phyloP scores from a whole-genome alignment of 2,329 filamentous ascomycete species.

The Bimuria novae-zelandiae region DNA sequence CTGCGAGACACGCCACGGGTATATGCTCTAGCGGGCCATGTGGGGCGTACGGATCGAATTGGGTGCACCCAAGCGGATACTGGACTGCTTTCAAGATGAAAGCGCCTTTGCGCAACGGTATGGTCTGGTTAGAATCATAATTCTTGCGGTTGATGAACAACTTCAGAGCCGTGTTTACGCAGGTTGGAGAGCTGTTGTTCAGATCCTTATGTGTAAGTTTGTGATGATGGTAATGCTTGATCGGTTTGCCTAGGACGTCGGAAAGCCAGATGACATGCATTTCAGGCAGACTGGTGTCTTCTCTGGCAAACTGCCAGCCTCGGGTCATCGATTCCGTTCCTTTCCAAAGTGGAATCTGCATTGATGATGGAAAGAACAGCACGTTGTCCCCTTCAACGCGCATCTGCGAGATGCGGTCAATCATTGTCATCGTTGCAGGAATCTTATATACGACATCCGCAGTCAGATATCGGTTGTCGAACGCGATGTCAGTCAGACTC shows the following conservation, averaged over 20 bases:
- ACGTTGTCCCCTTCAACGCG: not conserved
- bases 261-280: constrained; percentile 3
- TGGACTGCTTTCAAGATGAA: constrained; percentile 27
- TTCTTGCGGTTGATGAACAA: constrained; percentile 10
- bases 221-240: constrained; percentile 20
- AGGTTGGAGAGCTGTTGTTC: constrained; percentile 9
- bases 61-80: constrained; percentile 12
- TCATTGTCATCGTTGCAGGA: too few species aligned
- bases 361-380: not conserved
- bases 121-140: not conserved
- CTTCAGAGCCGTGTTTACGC: constrained; percentile 18
- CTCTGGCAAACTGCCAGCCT: not conserved
- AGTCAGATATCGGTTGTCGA: not conserved
- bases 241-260: constrained; percentile 6
- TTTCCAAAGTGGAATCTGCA: not conserved
- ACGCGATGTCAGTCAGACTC: not conserved
- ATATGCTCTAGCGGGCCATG: constrained; percentile 14
- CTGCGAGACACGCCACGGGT: constrained; percentile 24
- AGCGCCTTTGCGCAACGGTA: constrained; percentile 10
- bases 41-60: constrained; percentile 8
- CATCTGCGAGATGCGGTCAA: not conserved
- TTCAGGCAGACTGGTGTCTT: constrained; percentile 14
- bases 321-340: not conserved
- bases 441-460: not conserved
- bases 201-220: constrained; percentile 3